Conservation (phyloP, 305 asterid genomes). For the Ilex paraguariensis region DNA sequence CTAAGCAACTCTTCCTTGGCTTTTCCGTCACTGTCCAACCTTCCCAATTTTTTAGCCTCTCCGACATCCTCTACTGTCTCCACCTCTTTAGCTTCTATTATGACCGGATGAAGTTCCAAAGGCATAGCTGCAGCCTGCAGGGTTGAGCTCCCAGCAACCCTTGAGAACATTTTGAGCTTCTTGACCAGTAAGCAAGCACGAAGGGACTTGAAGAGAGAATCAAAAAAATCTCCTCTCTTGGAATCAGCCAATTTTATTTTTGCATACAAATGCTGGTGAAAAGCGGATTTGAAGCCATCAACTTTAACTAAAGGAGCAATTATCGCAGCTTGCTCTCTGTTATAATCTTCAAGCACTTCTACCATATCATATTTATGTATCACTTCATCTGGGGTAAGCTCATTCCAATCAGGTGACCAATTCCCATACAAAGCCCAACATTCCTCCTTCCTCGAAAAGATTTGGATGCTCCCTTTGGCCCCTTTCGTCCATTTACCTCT, state of each 20-base stretch:
- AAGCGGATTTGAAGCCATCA: constrained; percentile 67
- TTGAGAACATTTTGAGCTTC: constrained; percentile 61
- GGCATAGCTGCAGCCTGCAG: constrained; percentile 97
- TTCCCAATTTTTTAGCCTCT: constrained; percentile 1
- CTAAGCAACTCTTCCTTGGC: too few species aligned
- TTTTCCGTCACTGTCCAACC: too few species aligned
- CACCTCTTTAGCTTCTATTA: constrained; percentile 21
- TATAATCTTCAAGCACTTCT: constrained; percentile 40
- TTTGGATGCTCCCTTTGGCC: constrained; percentile 24
- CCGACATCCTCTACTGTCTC: constrained; percentile 10
- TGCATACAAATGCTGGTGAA: constrained; percentile 48
- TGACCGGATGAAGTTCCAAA: constrained; percentile 60
- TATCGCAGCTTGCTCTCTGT: constrained; percentile 49
- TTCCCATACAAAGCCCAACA: constrained; percentile 41
- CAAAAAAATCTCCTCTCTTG: constrained; percentile 78
- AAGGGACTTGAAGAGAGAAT: constrained; percentile 79
- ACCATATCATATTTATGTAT: constrained; percentile 39
- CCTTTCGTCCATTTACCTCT: constrained; percentile 21
- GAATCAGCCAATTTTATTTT: constrained; percentile 39
- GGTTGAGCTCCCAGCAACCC: constrained; percentile 86
- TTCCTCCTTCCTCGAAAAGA: constrained; percentile 34
- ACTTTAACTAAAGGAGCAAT: constrained; percentile 78
- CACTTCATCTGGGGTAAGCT: constrained; percentile 33
- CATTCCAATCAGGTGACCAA: constrained; percentile 42
- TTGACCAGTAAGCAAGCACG: constrained; percentile 47